Evolutionary conservation across 169 alveolate species (phyloP).

Genomic region (Blepharisma undulans): DNA sequence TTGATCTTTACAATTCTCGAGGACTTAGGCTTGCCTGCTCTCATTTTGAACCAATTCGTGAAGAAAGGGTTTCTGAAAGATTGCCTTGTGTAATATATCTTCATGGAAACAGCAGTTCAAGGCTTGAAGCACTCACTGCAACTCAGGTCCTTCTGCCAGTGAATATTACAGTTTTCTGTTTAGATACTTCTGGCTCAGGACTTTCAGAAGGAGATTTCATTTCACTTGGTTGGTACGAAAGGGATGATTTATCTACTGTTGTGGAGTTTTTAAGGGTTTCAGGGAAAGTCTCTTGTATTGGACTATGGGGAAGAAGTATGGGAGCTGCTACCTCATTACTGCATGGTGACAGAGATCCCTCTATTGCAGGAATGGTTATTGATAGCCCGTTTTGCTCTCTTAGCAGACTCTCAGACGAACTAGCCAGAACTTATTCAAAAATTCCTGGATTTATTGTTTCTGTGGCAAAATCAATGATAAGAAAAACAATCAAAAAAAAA

Average conservation of each 20-base stretch:
- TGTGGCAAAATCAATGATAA: slow-evolving; percentile 39
- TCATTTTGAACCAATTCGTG: slow-evolving; percentile 87
- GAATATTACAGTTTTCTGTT: slow-evolving; percentile 54
- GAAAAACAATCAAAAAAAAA: slow-evolving; percentile 64
- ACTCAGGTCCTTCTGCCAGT: not conserved
- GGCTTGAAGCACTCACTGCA: slow-evolving; percentile 56
- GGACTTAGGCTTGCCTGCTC: slow-evolving; percentile 87
- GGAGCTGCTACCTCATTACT: slow-evolving; percentile 86
- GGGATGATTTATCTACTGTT: slow-evolving; percentile 73
- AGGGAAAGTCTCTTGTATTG: slow-evolving; percentile 74
- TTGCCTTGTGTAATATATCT: slow-evolving; percentile 86
- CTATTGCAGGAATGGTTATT: slow-evolving; percentile 14
- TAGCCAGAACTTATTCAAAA: not conserved
- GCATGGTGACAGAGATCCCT: slow-evolving; percentile 40
- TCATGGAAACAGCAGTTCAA: slow-evolving; percentile 88
- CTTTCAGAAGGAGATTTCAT: slow-evolving; percentile 85
- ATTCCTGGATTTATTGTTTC: not conserved
- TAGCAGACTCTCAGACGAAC: not conserved
- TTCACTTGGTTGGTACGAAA: slow-evolving; percentile 84
- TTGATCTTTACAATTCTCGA: slow-evolving; percentile 78
- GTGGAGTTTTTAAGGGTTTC: slow-evolving; percentile 76
- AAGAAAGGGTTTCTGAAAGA: slow-evolving; percentile 55
- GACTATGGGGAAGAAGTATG: slow-evolving; percentile 88
- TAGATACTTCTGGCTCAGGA: slow-evolving; percentile 78
- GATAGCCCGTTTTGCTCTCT: slow-evolving; percentile 23